Conservation (phyloP, 108 stramenopile genomes). For the Cyclotella cryptica region DNA sequence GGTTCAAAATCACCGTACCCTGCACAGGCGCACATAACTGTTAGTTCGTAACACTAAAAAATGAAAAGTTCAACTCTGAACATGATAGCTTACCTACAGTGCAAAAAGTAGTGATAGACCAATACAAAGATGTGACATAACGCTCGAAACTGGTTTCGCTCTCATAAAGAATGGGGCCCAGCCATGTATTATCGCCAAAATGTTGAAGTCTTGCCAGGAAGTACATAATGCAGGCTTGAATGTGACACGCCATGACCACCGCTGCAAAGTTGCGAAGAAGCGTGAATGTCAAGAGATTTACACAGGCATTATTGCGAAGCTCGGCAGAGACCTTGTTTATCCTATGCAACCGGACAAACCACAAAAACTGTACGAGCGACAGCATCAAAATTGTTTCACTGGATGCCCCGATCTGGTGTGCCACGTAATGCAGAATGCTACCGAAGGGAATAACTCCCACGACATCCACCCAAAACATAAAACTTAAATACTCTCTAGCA, state of each 20-base stretch:
- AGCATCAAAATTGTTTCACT: slow-evolving; percentile 24
- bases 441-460: slow-evolving; percentile 46
- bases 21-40: not conserved
- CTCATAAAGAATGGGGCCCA: slow-evolving; percentile 40
- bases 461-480: slow-evolving; percentile 45
- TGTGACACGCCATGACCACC: slow-evolving; percentile 38
- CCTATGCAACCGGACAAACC: slow-evolving; percentile 48
- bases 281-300: slow-evolving; percentile 51
- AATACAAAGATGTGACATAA: slow-evolving; percentile 61
- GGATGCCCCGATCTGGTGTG: slow-evolving; percentile 18
- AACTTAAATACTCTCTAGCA: slow-evolving; percentile 49
- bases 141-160: slow-evolving; percentile 46
- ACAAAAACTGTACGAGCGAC: slow-evolving; percentile 42
- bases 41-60: not conserved
- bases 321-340: slow-evolving; percentile 48
- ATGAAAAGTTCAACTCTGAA: too few species aligned
- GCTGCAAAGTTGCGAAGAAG: slow-evolving; percentile 55
- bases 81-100: slow-evolving; percentile 50
- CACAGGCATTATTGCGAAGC: slow-evolving; percentile 47
- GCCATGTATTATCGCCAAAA: slow-evolving; percentile 57
- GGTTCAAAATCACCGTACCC: slow-evolving; percentile 60
- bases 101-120: slow-evolving; percentile 58
- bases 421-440: slow-evolving; percentile 3
- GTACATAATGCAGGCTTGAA: slow-evolving; percentile 56
- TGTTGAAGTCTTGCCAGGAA: slow-evolving; percentile 51